phyloP scores from a whole-genome alignment of 2,329 filamentous ascomycete genomes.

The Orbilia blumenaviensis region DNA sequence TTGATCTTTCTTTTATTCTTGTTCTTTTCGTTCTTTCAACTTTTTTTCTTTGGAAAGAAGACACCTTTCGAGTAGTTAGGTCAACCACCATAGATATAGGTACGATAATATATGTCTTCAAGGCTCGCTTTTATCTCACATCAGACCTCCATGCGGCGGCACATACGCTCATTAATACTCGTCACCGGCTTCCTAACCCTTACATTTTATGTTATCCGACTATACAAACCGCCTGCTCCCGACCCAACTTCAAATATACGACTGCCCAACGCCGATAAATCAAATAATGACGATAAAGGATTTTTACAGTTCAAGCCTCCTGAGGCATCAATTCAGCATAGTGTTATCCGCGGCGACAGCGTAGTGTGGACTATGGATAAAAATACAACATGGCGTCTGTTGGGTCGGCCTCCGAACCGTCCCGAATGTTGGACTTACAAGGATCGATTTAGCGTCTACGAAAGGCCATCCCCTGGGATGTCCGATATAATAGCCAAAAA shows the following conservation, averaged over 20 bases:
- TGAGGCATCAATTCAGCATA: slow-evolving; percentile 22
- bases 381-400: slow-evolving; percentile 27
- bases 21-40: too few relatives aligned
- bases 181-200: not conserved
- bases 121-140: not conserved
- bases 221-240: not conserved
- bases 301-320: slow-evolving; percentile 17
- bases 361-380: slow-evolving; percentile 28
- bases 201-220: not conserved
- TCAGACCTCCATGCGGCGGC: not conserved
- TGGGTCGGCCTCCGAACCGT: slow-evolving; percentile 26
- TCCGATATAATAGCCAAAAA: slow-evolving; percentile 3
- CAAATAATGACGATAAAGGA: not conserved
- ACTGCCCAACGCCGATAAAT: not conserved
- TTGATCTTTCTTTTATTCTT: too few relatives aligned
- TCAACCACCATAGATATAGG: too few relatives aligned
- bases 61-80: too few relatives aligned
- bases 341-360: slow-evolving; percentile 35
- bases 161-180: not conserved
- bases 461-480: not conserved
- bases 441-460: slow-evolving; percentile 34
- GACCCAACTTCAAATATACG: too few relatives aligned
- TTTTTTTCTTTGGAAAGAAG: too few relatives aligned
- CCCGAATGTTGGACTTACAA: slow-evolving; percentile 44
- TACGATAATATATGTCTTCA: not conserved